Percentiles rank a stretch among this genome's conserved stretches.
These are phyloP conservation scores for Trichocladium antarcticum DNA, from an alignment of 495 filamentous ascomycete genomes.

Conservation along the genomic window DNA sequence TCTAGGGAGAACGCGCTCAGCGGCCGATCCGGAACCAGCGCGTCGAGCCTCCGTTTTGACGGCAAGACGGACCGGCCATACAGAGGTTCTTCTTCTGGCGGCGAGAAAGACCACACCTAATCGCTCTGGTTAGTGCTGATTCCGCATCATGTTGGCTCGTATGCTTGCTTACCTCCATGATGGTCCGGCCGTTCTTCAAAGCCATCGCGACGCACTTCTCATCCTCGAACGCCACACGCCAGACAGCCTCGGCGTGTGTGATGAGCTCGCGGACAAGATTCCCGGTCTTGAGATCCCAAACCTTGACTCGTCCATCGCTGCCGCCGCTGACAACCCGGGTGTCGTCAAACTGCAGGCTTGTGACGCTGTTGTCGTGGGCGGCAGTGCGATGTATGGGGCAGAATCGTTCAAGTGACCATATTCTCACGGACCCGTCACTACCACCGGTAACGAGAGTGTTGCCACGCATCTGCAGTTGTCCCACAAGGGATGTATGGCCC, in stretches of 20 bases:
- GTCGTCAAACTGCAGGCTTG: conserved; percentile 92
- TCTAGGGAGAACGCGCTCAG: conserved; percentile 31
- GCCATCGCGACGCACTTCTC: conserved; percentile 97
- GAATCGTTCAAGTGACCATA: conserved; percentile 87
- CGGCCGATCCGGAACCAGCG: conserved; percentile 29
- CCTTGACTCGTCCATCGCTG: conserved; percentile 90
- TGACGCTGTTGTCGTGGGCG: conserved; percentile 97
- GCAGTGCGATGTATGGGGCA: conserved; percentile 85
- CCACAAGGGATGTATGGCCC: conserved; percentile 91
- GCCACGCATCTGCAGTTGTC: conserved; percentile 91
- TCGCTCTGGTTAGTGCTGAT: conserved; percentile 4
- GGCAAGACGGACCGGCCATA: conserved; percentile 32
- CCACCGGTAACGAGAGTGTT: conserved; percentile 93
- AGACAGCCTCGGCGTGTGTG: conserved; percentile 82
- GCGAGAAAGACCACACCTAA: conserved; percentile 86
- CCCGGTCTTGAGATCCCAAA: conserved; percentile 91
- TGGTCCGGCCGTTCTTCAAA: conserved; percentile 64
- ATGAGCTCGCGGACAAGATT: conserved; percentile 84
- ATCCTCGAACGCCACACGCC: conserved; percentile 95
- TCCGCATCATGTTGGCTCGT: neutral
- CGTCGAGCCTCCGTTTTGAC: conserved; percentile 26
- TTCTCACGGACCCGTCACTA: conserved; percentile 86
- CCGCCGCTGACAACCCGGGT: conserved; percentile 88
- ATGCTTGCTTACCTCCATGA: conserved; percentile 76
- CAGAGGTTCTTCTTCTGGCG: conserved; percentile 59